Evolutionary conservation across 805 yeast species (phyloP), one percentile per base, ranked within the genome.

Genomic region (Metschnikowia lochheadii): DNA sequence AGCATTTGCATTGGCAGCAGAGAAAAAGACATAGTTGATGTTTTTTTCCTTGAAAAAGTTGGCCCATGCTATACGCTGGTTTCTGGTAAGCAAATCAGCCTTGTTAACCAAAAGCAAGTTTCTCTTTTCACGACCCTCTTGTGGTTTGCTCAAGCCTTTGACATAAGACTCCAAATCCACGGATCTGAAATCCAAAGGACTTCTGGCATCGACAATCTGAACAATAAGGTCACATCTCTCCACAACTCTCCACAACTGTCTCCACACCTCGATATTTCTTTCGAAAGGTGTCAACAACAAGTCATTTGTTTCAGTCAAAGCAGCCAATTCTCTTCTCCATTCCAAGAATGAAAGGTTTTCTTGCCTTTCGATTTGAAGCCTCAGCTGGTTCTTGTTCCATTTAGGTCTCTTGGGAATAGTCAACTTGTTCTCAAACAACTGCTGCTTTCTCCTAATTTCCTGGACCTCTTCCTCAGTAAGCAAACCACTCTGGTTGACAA

Each of bases 131-230:
- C 61, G 59, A 50, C 63, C 63, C 18, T 64, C 57, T 42, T 66
- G 73, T n/a, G 83, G 81, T 56, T 85, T 84, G 54, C 65, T 64
- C 41, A 89, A 64, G 56, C 88, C 96, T 49, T 78, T 74, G 18
- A 90, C 97, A 63, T 94, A 94, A 21, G 69, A 76, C 57, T 88
- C 98, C 63, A 89, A 77, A 70, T 94, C 98, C 23, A 80, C 80
- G 1, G 97, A 90, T 65, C 98, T 80, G 73, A 89, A 94, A 53
- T 89, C 75, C 51, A 91, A 70, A 5, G 99, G 99, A 64, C 89
- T 90, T 70, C 99, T 80, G 11, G 97, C 98, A 72, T 94, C 99
- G 29, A 94, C 98, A 73, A 94, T 94, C 67, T 94, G 99, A 5
- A 94, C 97, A 37, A 94, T 82, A 60, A 94, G 76, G 67, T 92